Base-by-base conservation (phyloP, 306 rosid genomes). In the Amphicarpaea edgeworthii region DNA sequence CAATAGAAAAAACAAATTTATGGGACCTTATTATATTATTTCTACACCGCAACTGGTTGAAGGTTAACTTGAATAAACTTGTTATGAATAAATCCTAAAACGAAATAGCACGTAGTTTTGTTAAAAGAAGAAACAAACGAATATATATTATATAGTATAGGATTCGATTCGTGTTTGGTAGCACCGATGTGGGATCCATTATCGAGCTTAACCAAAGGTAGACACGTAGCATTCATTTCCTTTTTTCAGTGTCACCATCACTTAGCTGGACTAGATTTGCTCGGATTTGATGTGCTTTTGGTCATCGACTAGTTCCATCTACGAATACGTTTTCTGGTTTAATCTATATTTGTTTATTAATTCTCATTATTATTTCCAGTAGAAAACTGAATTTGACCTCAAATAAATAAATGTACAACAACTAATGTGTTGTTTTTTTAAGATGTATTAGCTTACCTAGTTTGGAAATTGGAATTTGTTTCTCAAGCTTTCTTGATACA, bases 191-290 rank as follows among this genome's bases (percentile, higher is more conserved):
- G 40, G 32, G 45, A 10, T 40, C 45, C 12, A 40, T 40, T 34
- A 8, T 34, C 9, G 4, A 34, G 7, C 9, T 6, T 34, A 34
- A 34, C 40, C 9, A 34, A 34, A 34, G 45, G 12, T 4, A 40
- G 79, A 75, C 93, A 87, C 88, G 93, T 86, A 38, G 79, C 82
- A 47, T n/a, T 49, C 32, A 3, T 37, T 55, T 59, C 45, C n/a
- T 65, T 62, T 17, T 64, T 79, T 82, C 23, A 60, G 76, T 69
- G 76, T 89, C 89, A 51, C 54, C 68, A 12, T 85, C 87, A 68
- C 75, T 70, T 62, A 28, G 80, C 86, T 83, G 86, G 78, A 72
- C 64, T 79, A 64, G 84, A 89, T 89, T 79, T 86, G 9, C 2
- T 61, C 24, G 46, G 86, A 85, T 89, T 68, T 74, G 46, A 82